Base-by-base conservation (phyloP, 805 yeast genomes). In the Wickerhamomyces canadensis region DNA sequence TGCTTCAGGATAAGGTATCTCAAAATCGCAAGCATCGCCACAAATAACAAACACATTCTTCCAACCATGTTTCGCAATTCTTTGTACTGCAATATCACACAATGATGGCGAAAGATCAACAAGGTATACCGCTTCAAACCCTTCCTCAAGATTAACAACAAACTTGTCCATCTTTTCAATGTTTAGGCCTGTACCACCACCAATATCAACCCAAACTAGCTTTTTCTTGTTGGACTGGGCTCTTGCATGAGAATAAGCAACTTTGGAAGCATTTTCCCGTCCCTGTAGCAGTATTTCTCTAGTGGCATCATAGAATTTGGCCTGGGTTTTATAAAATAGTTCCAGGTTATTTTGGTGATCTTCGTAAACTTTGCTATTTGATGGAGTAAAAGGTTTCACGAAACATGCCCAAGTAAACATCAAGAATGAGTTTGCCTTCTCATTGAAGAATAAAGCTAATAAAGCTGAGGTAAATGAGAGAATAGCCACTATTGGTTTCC, bases 121-220 rank as follows among this genome's bases (percentile, higher is more conserved):
- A 38, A 84, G 67, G 52, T 81, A 82, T 34, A 84, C 70, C 12
- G 82, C 82, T 46, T 73, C 70, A 59, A 84, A 85, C 45, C 66
- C 60, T 19, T 57, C 52, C 10, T 49, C 41, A 22, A 60, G 32
- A 9, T 43, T 31, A 3, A 59, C 55, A 34, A 72, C 61, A 32
- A 76, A 61, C 30, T 65, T 54, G 54, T 80, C 66, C 94, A 84
- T 84, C 49, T 72, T 69, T 59, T 84, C 93, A 50, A 84, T 80
- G 61, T 84, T 84, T 59, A 78, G 69, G 33, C 94, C 95, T 6
- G 95, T 84, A 18, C 95, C 95, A 23, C 94, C 94, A 35, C 94
- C 95, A 52, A 85, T 73, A 55, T 82, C 89, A 34, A 82, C 68
- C 89, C 89, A 82, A 31, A 80, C 76, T 31, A 80, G 60, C 35